These are phyloP conservation scores for Aurantiochytrium sp. DNA, from an alignment of 108 stramenopile species.

Conservation along the genomic window DNA sequence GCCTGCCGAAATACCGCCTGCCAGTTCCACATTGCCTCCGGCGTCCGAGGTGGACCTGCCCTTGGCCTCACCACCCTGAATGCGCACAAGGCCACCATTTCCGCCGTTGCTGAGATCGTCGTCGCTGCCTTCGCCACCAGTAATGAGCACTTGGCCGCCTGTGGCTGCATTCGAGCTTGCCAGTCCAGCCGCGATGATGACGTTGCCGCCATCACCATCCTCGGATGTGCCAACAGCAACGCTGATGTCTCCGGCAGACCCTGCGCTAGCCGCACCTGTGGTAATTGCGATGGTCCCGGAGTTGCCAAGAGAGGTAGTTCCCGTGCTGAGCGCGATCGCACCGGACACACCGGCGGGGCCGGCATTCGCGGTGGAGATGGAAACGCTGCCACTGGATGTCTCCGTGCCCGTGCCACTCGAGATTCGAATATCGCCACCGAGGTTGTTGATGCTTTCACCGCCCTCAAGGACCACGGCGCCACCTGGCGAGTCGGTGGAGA, in stretches of 20 bases:
- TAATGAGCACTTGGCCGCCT: slow-evolving; percentile 30
- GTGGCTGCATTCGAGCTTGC: slow-evolving; percentile 12
- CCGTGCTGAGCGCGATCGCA: slow-evolving; percentile 23
- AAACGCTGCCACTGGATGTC: slow-evolving; percentile 26
- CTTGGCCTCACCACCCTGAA: slow-evolving; percentile 27
- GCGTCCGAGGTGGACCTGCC: slow-evolving; percentile 24
- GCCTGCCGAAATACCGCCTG: slow-evolving; percentile 24
- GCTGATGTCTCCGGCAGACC: slow-evolving; percentile 33
- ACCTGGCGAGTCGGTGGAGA: not conserved
- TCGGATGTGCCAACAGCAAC: slow-evolving; percentile 37
- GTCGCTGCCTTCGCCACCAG: slow-evolving; percentile 40
- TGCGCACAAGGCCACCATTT: slow-evolving; percentile 30
- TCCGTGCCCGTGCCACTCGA: slow-evolving; percentile 25
- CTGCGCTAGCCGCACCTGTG: slow-evolving; percentile 31
- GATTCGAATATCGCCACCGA: slow-evolving; percentile 40
- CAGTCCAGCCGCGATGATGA: slow-evolving; percentile 32
- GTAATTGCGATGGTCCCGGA: slow-evolving; percentile 31
- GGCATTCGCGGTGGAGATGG: slow-evolving; percentile 33
- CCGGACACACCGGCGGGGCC: slow-evolving; percentile 35
- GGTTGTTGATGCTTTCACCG: slow-evolving; percentile 15
- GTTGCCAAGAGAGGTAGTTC: slow-evolving; percentile 33
- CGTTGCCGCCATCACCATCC: slow-evolving; percentile 34
- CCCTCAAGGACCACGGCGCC: not conserved
- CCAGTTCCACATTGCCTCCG: slow-evolving; percentile 28
- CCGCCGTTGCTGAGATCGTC: slow-evolving; percentile 34